These are phyloP conservation scores for Solanum acaule DNA, from an alignment of 257 asterid genomes.

Conservation along the genomic window DNA sequence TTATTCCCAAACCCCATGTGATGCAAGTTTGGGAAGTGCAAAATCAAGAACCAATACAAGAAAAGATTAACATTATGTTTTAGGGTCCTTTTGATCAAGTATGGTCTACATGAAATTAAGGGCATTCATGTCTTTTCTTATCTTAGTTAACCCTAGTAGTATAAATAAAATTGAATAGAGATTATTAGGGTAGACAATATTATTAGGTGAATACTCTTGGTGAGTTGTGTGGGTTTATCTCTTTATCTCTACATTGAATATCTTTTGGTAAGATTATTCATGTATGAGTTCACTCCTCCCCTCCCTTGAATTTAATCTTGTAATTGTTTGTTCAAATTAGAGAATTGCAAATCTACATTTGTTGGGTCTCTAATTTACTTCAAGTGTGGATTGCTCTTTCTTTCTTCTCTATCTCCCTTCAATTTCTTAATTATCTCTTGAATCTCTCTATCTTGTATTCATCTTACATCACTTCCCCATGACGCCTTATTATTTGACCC, in stretches of 20 bases:
- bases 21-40: neutral
- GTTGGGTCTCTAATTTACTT: neutral
- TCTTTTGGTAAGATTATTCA: neutral
- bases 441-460: neutral
- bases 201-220: neutral
- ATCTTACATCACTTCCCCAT: neutral
- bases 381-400: neutral
- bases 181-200: too few relatives aligned
- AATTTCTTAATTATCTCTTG: neutral
- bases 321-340: neutral
- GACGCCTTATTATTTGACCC: neutral
- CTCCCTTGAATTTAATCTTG: neutral
- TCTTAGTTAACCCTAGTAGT: neutral
- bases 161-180: neutral
- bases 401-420: neutral
- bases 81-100: neutral
- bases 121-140: neutral
- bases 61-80: neutral
- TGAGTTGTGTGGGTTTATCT: neutral
- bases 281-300: neutral
- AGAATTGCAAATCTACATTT: neutral
- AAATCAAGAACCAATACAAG: neutral
- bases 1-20: neutral
- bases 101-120: too few relatives aligned
- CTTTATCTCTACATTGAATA: neutral